Evolutionary conservation across 306 rosid genomes (phyloP), one percentile per base, ranked within the genome.

Genomic region (Leucaena leucocephala): DNA sequence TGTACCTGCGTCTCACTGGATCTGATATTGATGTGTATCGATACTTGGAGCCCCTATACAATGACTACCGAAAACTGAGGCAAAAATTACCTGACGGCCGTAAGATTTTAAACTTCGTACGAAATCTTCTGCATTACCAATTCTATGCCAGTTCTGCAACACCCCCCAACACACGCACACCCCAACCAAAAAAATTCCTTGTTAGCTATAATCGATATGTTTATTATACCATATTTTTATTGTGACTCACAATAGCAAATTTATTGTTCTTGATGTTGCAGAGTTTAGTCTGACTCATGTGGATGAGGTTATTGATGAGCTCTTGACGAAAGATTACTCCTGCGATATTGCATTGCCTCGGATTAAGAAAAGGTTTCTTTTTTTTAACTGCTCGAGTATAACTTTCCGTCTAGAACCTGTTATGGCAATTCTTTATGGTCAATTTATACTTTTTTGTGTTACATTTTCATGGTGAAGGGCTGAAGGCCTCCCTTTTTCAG

Each of bases 281-380:
- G 99, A 83, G 58, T 96, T 86, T 83, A 0, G 85, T 34, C 87
- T 96, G 90, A 91, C 98, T 1, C 99, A 91, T 55, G 97, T 96
- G 82, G 99, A 96, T 84, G 99, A 96, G 91, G 92, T 93, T 71
- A 96, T 96, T 72, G 98, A 96, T 82, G 99, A 96, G 75, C 97
- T 96, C 86, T 86, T 96, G 68, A 93, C 92, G 2, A 91, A 12
- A 43, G 99, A 96, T 82, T 96, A 93, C 78, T 93, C 94, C 39
- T 96, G 98, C 42, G 99, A 96, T 81, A 82, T 96, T 87, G 98
- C 99, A 27, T 6, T 96, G 91, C 99, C 99, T 4, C 92, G 99
- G 33, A 82, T 93, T 50, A 96, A 96, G 86, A 96, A 82, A 78
- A 91, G 99, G 99, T 85, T 74, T 44, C 3, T 17, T 46, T 2